Evolutionary conservation across 352 stramenopile genomes (phyloP).

Genomic region (Globisporangium cederbergense): DNA sequence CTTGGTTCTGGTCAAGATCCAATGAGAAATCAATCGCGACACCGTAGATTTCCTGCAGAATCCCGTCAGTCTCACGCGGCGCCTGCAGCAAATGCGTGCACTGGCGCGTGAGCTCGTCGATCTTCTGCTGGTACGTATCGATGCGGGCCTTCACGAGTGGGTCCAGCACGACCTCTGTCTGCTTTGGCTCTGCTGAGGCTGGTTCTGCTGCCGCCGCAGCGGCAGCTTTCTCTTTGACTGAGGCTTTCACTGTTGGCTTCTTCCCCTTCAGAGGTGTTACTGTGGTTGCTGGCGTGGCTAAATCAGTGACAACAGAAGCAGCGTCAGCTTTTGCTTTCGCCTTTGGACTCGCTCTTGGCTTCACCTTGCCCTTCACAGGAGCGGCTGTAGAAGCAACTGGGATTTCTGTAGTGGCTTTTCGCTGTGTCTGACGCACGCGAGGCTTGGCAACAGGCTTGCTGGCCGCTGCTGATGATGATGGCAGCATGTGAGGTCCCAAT

Average conservation of each 20-base stretch:
- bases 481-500: not conserved
- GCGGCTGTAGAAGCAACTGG: not conserved
- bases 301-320: not conserved
- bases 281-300: not conserved
- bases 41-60: constrained; percentile 79
- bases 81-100: constrained; percentile 34
- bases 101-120: constrained; percentile 57
- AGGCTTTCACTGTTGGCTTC: constrained; percentile 18
- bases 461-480: not conserved
- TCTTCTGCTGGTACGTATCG: constrained; percentile 71
- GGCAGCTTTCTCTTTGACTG: constrained; percentile 6
- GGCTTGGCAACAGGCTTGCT: not conserved
- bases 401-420: not conserved
- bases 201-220: constrained; percentile 9
- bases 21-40: constrained; percentile 38
- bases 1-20: constrained; percentile 29
- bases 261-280: constrained; percentile 3
- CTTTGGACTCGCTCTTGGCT: constrained; percentile 1
- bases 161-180: constrained; percentile 35
- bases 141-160: constrained; percentile 57
- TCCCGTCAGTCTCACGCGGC: constrained; percentile 24
- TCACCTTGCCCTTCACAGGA: not conserved
- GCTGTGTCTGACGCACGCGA: not conserved
- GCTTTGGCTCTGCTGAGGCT: constrained; percentile 21
- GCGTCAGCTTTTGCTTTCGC: constrained; percentile 9